phyloP scores from a whole-genome alignment of 352 stramenopile species.

The Phytopythium mirpurense region DNA sequence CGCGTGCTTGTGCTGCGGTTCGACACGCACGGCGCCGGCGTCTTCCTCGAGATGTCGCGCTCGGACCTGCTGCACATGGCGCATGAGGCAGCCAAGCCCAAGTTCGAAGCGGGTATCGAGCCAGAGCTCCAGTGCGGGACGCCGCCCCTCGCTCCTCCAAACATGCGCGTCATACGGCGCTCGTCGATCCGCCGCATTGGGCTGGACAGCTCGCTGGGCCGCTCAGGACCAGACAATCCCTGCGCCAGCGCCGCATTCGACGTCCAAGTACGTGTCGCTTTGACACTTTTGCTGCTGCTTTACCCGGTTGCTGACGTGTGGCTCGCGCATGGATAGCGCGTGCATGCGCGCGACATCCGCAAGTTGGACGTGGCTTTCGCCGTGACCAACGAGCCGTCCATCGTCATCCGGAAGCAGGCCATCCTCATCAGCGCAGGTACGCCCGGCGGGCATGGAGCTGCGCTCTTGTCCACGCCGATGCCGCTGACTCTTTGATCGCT shows the following conservation, averaged over 20 bases:
- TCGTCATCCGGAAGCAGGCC: constrained; percentile 71
- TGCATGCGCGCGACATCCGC: constrained; percentile 73
- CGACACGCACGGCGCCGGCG: constrained; percentile 39
- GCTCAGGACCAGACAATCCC: constrained; percentile 9
- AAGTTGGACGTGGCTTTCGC: constrained; percentile 72
- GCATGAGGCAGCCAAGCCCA: constrained; percentile 34
- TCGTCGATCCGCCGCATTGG: not conserved
- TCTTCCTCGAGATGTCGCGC: constrained; percentile 50
- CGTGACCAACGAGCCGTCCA: constrained; percentile 67
- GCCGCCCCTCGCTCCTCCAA: not conserved
- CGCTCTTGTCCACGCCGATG: not conserved
- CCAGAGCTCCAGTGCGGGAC: not conserved
- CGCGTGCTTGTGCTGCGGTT: constrained; percentile 46
- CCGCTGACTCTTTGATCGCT: not conserved
- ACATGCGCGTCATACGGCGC: not conserved
- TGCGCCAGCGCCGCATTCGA: constrained; percentile 34
- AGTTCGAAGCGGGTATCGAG: constrained; percentile 14
- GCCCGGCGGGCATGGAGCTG: not conserved
- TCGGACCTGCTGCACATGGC: constrained; percentile 53
- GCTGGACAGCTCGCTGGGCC: not conserved
- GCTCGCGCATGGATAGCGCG: constrained; percentile 22
- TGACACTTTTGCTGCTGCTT: not conserved
- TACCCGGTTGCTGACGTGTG: constrained; percentile 3
- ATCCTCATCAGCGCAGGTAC: constrained; percentile 72
- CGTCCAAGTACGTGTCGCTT: constrained; percentile 30